A percentile compares a stretch with the other conserved stretches of the same genome.
These are phyloP conservation scores for Suhomyces yuchorum DNA, from an alignment of 1,139 yeast species.

Conservation along the genomic window DNA sequence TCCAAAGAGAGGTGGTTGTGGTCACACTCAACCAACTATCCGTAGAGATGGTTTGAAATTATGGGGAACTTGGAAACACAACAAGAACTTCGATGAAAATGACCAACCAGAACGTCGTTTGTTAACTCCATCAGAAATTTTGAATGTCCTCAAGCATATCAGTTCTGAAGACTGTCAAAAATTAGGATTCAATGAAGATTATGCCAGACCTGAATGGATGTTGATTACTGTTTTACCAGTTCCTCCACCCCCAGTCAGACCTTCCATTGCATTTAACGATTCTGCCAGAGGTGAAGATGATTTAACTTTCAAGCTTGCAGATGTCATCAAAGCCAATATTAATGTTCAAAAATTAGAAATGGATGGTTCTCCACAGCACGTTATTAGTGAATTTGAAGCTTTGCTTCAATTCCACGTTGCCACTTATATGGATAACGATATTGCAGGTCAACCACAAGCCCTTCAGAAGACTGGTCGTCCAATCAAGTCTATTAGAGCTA, in stretches of 20 bases:
- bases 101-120: conserved; percentile 94
- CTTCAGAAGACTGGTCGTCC: conserved; percentile 98
- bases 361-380: conserved; percentile 99
- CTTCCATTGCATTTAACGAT: conserved; percentile 95
- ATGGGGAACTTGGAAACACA: conserved; percentile 97
- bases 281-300: conserved; percentile 99
- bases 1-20: conserved; percentile 91
- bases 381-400: conserved; percentile 93
- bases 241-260: conserved; percentile 99
- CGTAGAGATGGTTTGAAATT: conserved; percentile 94
- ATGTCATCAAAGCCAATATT: conserved; percentile 92
- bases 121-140: conserved; percentile 83
- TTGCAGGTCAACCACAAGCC: conserved; percentile 99
- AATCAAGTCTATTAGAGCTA: conserved; percentile 95
- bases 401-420: conserved; percentile 97
- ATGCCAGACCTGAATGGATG: conserved; percentile 99
- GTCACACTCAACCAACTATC: conserved; percentile 93
- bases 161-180: conserved; percentile 78
- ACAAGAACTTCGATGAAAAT: conserved; percentile 71
- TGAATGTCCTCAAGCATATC: conserved; percentile 90
- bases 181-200: conserved; percentile 91
- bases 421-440: conserved; percentile 99
- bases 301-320: conserved; percentile 95
- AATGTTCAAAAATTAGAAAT: conserved; percentile 94
- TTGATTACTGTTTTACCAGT: conserved; percentile 94